Base-by-base conservation (phyloP, 768 basidiomycete species). In the Lanmaoa rubissima region DNA sequence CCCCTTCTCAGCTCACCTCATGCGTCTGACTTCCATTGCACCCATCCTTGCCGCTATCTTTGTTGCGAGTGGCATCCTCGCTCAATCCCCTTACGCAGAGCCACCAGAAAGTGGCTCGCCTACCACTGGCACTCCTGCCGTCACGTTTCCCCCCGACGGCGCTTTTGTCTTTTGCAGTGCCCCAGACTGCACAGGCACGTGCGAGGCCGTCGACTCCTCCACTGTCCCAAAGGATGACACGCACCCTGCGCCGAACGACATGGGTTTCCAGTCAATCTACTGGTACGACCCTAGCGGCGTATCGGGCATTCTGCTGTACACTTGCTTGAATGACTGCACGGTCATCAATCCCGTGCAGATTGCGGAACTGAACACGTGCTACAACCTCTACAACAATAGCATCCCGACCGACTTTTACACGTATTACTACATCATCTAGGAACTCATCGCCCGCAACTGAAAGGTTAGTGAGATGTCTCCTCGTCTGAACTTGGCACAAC, bases 121-220 rank as follows among this genome's bases (percentile, higher is more conserved):
- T 19, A 34, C 19, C 12, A 43, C 34, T 2, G 21, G 34, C 19
- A 42, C 21, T 12, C 54, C 49, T 19, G 49, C 13, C 54, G 54
- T 55, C 3, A 28, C 48, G 8, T 43, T 14, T n/a, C 34, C 49
- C 5, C 19, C 41, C n/a, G 13, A 3, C 10, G 53, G 26, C 31
- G 53, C 48, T 16, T 51, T 55, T 40, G 10, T 50, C 48, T 35
- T 43, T 8, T 52, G 48, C 11, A 55, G 41, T 19, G 48, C 48
- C 41, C 49, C 39, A 16, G 54, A 42, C 26, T 55, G 54, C 34
- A 36, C 51, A 21, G 51, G 51, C 32, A 52, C 51, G 11, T 52
- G 51, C 16, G 51, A 34, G 24, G 51, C 24, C 42, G 31, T 34
- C 16, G 40, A 24, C 1, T 14, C 34, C 34, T 48, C 47, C 28